Percentiles rank a stretch among this genome's conserved stretches.
Conservation (phyloP, 2,329 filamentous ascomycete genomes). For the Ophiognomonia clavigignenti-juglandacearum region DNA sequence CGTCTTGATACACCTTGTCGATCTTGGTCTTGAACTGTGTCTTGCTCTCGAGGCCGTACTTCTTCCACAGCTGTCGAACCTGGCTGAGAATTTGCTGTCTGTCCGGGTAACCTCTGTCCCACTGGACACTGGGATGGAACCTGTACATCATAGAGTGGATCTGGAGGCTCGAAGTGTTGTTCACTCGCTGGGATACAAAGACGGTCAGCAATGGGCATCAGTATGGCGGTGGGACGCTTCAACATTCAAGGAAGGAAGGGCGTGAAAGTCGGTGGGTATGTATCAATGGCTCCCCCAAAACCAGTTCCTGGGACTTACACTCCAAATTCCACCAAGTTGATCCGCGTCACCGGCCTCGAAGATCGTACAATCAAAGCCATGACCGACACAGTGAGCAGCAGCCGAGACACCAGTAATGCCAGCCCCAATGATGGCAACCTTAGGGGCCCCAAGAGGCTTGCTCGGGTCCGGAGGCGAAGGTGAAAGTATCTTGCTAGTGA, state of each 20-base stretch:
- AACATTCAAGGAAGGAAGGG: too few species aligned
- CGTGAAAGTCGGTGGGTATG: too few species aligned
- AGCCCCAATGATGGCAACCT: slow-evolving; percentile 64
- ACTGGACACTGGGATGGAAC: slow-evolving; percentile 76
- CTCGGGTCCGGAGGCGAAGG: slow-evolving; percentile 62
- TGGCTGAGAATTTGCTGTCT: slow-evolving; percentile 71
- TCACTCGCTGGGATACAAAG: slow-evolving; percentile 61
- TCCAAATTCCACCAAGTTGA: slow-evolving; percentile 75
- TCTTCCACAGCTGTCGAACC: slow-evolving; percentile 67
- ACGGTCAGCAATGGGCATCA: neutral
- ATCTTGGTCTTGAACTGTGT: slow-evolving; percentile 70
- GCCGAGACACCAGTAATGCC: slow-evolving; percentile 72
- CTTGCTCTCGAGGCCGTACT: slow-evolving; percentile 64
- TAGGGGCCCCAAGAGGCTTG: slow-evolving; percentile 54
- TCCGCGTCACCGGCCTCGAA: slow-evolving; percentile 69
- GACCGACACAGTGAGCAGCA: slow-evolving; percentile 76
- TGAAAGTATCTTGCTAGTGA: slow-evolving; percentile 61
- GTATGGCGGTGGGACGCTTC: too few species aligned
- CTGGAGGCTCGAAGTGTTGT: slow-evolving; percentile 76
- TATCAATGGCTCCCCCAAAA: neutral
- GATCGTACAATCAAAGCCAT: slow-evolving; percentile 77
- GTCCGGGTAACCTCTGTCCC: slow-evolving; percentile 71
- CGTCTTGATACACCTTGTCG: slow-evolving; percentile 64
- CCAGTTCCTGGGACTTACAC: slow-evolving; percentile 42
- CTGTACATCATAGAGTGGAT: slow-evolving; percentile 86